Conservation (phyloP, 2,329 filamentous ascomycete species). For the Stagonosporopsis vannaccii region DNA sequence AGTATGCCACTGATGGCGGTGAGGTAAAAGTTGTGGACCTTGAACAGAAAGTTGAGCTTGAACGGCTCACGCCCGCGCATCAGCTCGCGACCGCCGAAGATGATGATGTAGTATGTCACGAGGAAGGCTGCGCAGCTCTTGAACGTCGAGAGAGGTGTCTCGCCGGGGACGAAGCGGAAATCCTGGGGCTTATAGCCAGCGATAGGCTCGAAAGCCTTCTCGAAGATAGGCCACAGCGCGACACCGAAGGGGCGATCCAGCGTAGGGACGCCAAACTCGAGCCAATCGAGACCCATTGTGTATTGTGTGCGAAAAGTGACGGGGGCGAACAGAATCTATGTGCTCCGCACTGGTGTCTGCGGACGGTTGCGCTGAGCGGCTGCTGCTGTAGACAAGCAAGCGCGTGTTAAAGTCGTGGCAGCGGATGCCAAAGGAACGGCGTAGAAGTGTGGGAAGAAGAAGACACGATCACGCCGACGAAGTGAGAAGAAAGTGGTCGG, state of each 20-base stretch:
- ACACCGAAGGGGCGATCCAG: slow-evolving; percentile 93
- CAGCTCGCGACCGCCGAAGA: slow-evolving; percentile 88
- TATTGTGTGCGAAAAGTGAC: slow-evolving; percentile 8
- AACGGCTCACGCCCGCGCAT: slow-evolving; percentile 88
- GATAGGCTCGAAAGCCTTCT: slow-evolving; percentile 78
- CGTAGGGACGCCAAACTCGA: slow-evolving; percentile 69
- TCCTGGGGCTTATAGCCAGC: slow-evolving; percentile 84
- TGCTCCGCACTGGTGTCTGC: slow-evolving; percentile 10
- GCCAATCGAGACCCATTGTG: slow-evolving; percentile 63
- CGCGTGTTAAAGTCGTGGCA: slow-evolving; percentile 21
- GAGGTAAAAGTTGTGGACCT: slow-evolving; percentile 95
- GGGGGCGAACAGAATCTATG: slow-evolving; percentile 6
- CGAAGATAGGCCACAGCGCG: slow-evolving; percentile 92
- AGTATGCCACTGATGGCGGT: slow-evolving; percentile 84
- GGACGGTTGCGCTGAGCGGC: slow-evolving; percentile 19
- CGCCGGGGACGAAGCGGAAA: slow-evolving; percentile 81
- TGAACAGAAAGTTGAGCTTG: slow-evolving; percentile 88
- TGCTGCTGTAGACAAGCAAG: slow-evolving; percentile 24
- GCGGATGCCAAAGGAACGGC: slow-evolving; percentile 47
- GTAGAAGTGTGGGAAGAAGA: slow-evolving; percentile 42
- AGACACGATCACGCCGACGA: slow-evolving; percentile 30
- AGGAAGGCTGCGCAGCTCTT: slow-evolving; percentile 82
- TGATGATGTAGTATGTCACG: slow-evolving; percentile 87
- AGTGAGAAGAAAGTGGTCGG: slow-evolving; percentile 23
- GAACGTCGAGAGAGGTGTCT: slow-evolving; percentile 89